A percentile compares a stretch with the other conserved stretches of the same genome.
Conservation (phyloP, 139 green algal genomes). For the Chlamydomonas sphaeroides region DNA sequence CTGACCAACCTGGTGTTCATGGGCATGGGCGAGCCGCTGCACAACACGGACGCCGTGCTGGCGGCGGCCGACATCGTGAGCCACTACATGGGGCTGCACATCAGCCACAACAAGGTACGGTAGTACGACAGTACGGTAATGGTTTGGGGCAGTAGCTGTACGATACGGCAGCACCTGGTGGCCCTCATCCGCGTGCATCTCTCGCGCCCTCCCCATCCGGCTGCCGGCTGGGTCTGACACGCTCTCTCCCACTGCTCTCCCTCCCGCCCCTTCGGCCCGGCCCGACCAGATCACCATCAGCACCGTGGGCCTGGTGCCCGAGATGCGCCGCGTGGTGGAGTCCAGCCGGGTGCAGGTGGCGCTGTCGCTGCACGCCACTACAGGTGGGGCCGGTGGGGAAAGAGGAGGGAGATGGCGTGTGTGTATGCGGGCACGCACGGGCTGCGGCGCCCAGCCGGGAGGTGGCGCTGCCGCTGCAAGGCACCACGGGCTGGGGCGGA, state of each 20-base stretch:
- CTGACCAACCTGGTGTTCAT: slow-evolving; percentile 93
- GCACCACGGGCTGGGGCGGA: too few species aligned
- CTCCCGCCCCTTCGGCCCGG: background rate
- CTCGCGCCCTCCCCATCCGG: too few species aligned
- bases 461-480: too few species aligned
- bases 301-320: slow-evolving; percentile 87
- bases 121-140: too few species aligned
- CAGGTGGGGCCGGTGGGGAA: too few species aligned
- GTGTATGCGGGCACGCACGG: too few species aligned
- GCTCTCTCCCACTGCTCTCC: background rate
- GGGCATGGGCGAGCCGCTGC: slow-evolving; percentile 86
- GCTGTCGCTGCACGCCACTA: slow-evolving; percentile 92
- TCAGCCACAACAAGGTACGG: slow-evolving; percentile 85
- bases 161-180: too few species aligned
- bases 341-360: slow-evolving; percentile 75
- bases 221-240: background rate
- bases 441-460: too few species aligned
- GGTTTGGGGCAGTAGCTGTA: too few species aligned
- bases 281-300: slow-evolving; percentile 77
- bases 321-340: slow-evolving; percentile 75
- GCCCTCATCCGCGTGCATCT: background rate
- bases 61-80: slow-evolving; percentile 76
- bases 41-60: slow-evolving; percentile 83
- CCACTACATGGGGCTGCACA: slow-evolving; percentile 78
- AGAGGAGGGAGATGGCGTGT: too few species aligned